phyloP scores from a whole-genome alignment of 2,329 filamentous ascomycete species.

The Pseudogymnoascus sp. region DNA sequence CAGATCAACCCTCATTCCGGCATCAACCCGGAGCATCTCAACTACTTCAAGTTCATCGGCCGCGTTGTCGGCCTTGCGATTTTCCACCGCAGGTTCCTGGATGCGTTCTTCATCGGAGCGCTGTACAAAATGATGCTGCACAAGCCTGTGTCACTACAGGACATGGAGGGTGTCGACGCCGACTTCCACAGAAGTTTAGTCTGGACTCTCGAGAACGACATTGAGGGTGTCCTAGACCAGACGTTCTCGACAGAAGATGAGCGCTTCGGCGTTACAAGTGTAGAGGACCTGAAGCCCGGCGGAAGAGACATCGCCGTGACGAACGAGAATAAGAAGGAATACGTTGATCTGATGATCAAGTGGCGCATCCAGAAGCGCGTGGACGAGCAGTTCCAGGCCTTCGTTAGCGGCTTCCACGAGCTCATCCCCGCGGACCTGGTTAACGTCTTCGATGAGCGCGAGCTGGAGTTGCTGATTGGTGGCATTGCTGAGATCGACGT shows the following conservation, averaged over 20 bases:
- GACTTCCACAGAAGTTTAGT: slow-evolving; percentile 95
- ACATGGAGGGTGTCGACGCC: slow-evolving; percentile 98
- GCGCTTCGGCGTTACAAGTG: slow-evolving; percentile 87
- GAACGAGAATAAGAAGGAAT: slow-evolving; percentile 98
- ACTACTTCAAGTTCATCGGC: slow-evolving; percentile 99
- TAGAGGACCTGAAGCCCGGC: slow-evolving; percentile 85
- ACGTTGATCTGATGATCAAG: slow-evolving; percentile 96
- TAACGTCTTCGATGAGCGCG: slow-evolving; percentile 97
- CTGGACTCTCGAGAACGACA: slow-evolving; percentile 98
- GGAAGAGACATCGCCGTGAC: slow-evolving; percentile 92
- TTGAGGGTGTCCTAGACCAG: slow-evolving; percentile 83
- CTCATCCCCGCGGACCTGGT: slow-evolving; percentile 93
- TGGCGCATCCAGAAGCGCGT: slow-evolving; percentile 99
- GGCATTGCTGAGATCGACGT: slow-evolving; percentile 99
- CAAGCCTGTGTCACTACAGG: slow-evolving; percentile 82
- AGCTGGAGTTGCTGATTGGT: slow-evolving; percentile 90
- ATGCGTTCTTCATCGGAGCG: slow-evolving; percentile 98
- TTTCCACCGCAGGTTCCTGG: slow-evolving; percentile 94
- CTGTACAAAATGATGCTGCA: slow-evolving; percentile 99
- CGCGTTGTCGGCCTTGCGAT: slow-evolving; percentile 94
- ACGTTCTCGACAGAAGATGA: slow-evolving; percentile 98
- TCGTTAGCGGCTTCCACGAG: slow-evolving; percentile 96
- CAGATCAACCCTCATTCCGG: slow-evolving; percentile 99
- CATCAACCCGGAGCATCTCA: slow-evolving; percentile 97
- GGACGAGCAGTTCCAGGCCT: slow-evolving; percentile 95